Conservation (phyloP, 148 eudicot genomes). For the Rhododendron molle region DNA sequence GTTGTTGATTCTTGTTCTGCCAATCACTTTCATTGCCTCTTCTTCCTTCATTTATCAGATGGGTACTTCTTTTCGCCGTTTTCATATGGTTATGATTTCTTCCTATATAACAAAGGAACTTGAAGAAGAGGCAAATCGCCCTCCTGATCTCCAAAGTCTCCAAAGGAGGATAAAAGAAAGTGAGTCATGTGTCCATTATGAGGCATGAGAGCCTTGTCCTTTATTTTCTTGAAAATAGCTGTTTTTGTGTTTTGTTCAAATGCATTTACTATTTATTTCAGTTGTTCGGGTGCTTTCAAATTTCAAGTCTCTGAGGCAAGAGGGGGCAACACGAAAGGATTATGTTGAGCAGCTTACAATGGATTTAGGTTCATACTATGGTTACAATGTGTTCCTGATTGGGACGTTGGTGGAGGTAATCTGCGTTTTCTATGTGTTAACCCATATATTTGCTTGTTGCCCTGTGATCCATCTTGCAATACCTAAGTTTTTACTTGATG, state of each 20-base stretch:
- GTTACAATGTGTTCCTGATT: slow-evolving; percentile 85
- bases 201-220: background rate
- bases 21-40: background rate
- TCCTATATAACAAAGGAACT: slow-evolving; percentile 49
- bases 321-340: slow-evolving; percentile 61
- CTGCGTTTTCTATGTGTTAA: background rate
- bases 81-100: background rate
- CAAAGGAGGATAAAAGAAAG: slow-evolving; percentile 88
- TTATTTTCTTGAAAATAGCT: background rate
- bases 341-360: slow-evolving; percentile 67
- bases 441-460: background rate
- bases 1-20: background rate
- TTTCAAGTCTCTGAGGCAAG: slow-evolving; percentile 62
- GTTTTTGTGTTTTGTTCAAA: background rate
- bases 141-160: slow-evolving; percentile 78
- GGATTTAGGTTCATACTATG: slow-evolving; percentile 80
- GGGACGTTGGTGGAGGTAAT: slow-evolving; percentile 69
- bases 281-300: slow-evolving; percentile 78
- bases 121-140: slow-evolving; percentile 68
- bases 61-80: background rate
- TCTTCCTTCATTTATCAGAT: slow-evolving; percentile 16
- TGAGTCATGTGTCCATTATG: slow-evolving; percentile 25
- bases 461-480: background rate
- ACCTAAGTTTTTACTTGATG: background rate
- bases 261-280: slow-evolving; percentile 15